Evolutionary conservation across 129 eudicot species (phyloP), one percentile per base, ranked within the genome.

Genomic region (Artemisia tridentata): DNA sequence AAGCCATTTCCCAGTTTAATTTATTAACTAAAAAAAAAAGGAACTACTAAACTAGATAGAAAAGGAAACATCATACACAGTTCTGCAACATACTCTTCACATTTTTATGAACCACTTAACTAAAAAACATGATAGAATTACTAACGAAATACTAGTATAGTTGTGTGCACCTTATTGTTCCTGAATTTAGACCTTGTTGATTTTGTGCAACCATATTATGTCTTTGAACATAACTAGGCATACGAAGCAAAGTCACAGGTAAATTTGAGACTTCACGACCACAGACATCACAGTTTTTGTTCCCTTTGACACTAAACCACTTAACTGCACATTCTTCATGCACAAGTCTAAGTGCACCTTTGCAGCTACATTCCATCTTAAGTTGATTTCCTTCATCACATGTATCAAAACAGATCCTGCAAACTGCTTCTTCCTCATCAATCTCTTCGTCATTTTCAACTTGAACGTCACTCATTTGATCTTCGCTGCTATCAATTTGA

Each of bases 341-440:
- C 29, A 89, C 80, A 13, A 89, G 88, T 41, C 78, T 84, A 21
- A 93, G 98, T 14, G 81, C 98, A 58, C 98, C 98, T 82, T 89
- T 93, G 85, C 98, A 93, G 71, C 85, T 81, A 84, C 98, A 93
- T 78, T 87, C 96, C 98, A 93, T 83, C 76, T 83, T 89, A 11
- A 93, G 79, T 4, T 83, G 91, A 58, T 85, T 85, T 68, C 92
- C 89, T 82, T 85, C 96, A 38, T 89, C 95, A 69, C 90, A 89
- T 46, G 85, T 68, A 29, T 85, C 96, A 0, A 81, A 79, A 73
- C 98, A 93, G 81, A 93, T 93, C 80, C 98, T 87, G 76, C 98
- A 93, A 51, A 83, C 81, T 57, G 95, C 96, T 89, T 89, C 98
- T 78, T 92, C 98, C 82, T 93, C 98, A 12, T 88, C 95, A 27